These are phyloP conservation scores for Mesostigma viride DNA, from an alignment of 139 green algal genomes.

Conservation along the genomic window DNA sequence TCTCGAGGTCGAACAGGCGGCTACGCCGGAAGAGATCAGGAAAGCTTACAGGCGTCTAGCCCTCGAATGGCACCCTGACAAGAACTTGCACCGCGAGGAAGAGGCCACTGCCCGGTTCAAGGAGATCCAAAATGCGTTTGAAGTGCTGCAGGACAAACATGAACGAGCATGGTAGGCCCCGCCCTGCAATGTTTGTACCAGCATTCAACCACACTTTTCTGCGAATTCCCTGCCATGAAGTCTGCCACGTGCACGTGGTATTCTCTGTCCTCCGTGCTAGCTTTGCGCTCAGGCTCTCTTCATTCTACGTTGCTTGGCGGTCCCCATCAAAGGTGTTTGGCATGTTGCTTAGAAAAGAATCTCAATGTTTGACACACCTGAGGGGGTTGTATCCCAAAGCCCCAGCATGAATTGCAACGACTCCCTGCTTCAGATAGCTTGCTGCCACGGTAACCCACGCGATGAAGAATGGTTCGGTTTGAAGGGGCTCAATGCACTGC, in stretches of 20 bases:
- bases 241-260: background rate
- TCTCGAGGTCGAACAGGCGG: slow-evolving; percentile 20
- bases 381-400: no score
- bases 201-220: background rate
- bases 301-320: no score
- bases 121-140: slow-evolving; percentile 75
- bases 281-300: no score
- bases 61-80: slow-evolving; percentile 40
- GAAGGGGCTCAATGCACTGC: no score
- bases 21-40: slow-evolving; percentile 32
- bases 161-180: slow-evolving; percentile 67
- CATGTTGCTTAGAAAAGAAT: no score
- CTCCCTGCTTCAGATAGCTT: no score
- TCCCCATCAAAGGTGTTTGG: no score
- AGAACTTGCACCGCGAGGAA: slow-evolving; percentile 30
- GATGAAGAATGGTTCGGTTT: no score
- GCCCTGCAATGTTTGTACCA: background rate
- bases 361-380: no score
- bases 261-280: background rate
- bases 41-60: slow-evolving; percentile 36
- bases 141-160: slow-evolving; percentile 83
- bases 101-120: slow-evolving; percentile 33
- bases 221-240: no score
- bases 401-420: no score
- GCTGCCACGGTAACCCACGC: no score